A percentile compares a stretch with the other conserved stretches of the same genome.
These are phyloP conservation scores for Xylariaceae sp. DNA, from an alignment of 2,329 filamentous ascomycete genomes.

Conservation along the genomic window DNA sequence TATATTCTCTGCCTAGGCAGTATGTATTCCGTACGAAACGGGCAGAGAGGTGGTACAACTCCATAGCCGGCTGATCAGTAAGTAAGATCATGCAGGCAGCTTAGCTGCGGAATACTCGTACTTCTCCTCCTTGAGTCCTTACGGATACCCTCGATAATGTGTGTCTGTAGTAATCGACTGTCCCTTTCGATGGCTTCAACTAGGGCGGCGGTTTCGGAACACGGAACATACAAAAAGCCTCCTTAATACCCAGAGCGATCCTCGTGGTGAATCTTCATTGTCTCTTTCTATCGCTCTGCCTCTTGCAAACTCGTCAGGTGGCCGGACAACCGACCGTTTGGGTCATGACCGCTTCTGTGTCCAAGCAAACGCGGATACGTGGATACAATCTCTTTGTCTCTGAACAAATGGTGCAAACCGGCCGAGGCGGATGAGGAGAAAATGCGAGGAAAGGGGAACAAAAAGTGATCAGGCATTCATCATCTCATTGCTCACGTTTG, in stretches of 20 bases:
- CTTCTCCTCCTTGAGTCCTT: background rate
- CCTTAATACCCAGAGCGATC: background rate
- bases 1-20: too few relatives aligned
- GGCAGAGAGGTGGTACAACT: background rate
- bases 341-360: conserved; percentile 1
- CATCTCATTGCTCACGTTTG: conserved; percentile 11
- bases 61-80: conserved; percentile 8
- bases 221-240: too few relatives aligned
- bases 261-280: conserved; percentile 9
- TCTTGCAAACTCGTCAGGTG: conserved; percentile 2
- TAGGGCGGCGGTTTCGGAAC: background rate
- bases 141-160: too few relatives aligned
- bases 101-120: background rate
- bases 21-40: too few relatives aligned
- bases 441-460: background rate
- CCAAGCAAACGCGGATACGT: conserved; percentile 1
- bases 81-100: background rate
- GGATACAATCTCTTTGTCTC: conserved; percentile 7
- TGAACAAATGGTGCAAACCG: conserved; percentile 6
- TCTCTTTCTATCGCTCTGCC: conserved; percentile 1
- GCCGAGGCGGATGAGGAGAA: too few relatives aligned
- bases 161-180: background rate
- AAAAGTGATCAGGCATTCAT: conserved; percentile 8
- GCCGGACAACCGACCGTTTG: conserved; percentile 3
- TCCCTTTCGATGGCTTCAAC: background rate